Percentiles rank a stretch among this genome's conserved stretches.
These are phyloP conservation scores for Kwoniella shandongensis DNA, from an alignment of 768 basidiomycete species.

Conservation along the genomic window DNA sequence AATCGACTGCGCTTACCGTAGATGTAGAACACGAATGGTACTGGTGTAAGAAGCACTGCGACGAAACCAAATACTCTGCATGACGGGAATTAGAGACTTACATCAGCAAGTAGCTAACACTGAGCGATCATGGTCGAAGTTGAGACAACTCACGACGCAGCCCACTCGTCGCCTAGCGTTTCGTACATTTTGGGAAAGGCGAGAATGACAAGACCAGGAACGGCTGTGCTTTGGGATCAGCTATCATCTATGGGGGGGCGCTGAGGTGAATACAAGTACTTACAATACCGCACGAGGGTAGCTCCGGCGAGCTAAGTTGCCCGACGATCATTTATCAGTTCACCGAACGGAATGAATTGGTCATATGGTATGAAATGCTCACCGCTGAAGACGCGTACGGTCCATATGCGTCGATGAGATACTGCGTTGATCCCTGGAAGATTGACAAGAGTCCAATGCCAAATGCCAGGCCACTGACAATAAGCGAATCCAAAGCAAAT, in stretches of 20 bases:
- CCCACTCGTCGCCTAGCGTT: conserved; percentile 29
- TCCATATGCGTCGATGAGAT: conserved; percentile 36
- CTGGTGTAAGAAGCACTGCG: conserved; percentile 25
- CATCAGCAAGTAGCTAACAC: neutral
- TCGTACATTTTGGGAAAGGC: conserved; percentile 29
- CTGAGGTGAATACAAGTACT: neutral
- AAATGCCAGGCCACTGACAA: conserved; percentile 24
- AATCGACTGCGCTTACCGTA: conserved; percentile 18
- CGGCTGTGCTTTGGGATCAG: conserved; percentile 2
- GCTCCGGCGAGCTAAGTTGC: conserved; percentile 22
- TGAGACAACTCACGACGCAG: conserved; percentile 27
- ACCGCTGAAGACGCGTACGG: conserved; percentile 32
- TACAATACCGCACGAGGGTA: conserved; percentile 29
- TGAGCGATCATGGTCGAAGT: neutral
- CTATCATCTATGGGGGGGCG: neutral
- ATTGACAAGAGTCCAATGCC: conserved; percentile 31
- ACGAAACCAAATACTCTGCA: conserved; percentile 30
- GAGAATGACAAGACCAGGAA: conserved; percentile 29
- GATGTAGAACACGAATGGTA: conserved; percentile 35
- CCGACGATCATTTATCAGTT: neutral
- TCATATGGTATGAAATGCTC: conserved; percentile 7
- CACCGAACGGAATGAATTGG: neutral
- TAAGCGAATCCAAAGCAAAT: too few species aligned
- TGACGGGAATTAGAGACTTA: too few species aligned
- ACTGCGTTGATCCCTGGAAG: conserved; percentile 32